These are phyloP conservation scores for Apiotrichum montevideense DNA, from an alignment of 1,284 basidiomycete genomes.

Conservation along the genomic window DNA sequence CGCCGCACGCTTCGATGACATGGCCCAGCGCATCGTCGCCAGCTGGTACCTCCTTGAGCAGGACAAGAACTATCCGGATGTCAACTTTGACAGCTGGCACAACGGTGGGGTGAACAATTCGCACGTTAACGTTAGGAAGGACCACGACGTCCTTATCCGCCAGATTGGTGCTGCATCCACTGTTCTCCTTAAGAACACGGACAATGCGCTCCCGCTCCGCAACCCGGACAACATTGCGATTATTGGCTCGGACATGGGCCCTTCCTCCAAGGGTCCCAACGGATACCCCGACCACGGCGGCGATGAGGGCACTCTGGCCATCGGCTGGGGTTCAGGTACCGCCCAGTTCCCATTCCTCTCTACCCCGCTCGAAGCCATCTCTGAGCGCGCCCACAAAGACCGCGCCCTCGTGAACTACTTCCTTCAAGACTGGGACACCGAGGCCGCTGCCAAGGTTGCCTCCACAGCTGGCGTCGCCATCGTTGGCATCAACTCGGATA, in stretches of 20 bases:
- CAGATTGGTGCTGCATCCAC: constrained; percentile 46
- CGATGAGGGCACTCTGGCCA: constrained; percentile 58
- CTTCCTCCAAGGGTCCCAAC: constrained; percentile 64
- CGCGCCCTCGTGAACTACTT: constrained; percentile 50
- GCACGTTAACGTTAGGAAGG: constrained; percentile 64
- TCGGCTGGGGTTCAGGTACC: constrained; percentile 74
- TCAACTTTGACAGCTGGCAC: constrained; percentile 18
- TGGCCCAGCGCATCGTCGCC: constrained; percentile 28
- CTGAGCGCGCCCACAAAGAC: constrained; percentile 54
- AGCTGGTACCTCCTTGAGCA: constrained; percentile 31
- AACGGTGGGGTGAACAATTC: constrained; percentile 45
- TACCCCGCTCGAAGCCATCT: constrained; percentile 63
- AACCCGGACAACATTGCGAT: constrained; percentile 54
- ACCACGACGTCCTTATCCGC: constrained; percentile 54
- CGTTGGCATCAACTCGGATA: constrained; percentile 62
- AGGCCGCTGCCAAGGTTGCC: constrained; percentile 53
- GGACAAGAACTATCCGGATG: constrained; percentile 22
- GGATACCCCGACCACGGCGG: constrained; percentile 58
- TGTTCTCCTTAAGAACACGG: constrained; percentile 66
- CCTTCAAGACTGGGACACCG: constrained; percentile 61
- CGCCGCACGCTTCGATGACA: constrained; percentile 28
- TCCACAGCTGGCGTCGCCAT: constrained; percentile 57
- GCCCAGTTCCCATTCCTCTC: constrained; percentile 51
- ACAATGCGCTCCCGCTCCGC: constrained; percentile 56
- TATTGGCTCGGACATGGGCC: constrained; percentile 66